Percentiles rank a stretch among this genome's conserved stretches.
phyloP scores from a whole-genome alignment of 257 asterid species.

The Handroanthus guayacan region DNA sequence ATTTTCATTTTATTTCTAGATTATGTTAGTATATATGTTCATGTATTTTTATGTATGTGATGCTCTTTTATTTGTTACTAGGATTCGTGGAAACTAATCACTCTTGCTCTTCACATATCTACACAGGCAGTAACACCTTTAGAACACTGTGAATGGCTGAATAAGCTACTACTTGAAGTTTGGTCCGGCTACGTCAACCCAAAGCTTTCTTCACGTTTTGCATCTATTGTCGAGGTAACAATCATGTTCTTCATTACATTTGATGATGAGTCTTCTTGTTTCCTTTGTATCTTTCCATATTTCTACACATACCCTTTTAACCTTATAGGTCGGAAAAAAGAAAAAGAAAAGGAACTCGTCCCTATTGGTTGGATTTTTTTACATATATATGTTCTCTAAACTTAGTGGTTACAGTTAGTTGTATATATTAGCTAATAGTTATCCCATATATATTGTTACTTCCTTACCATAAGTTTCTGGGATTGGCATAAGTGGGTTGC shows the following conservation, averaged over 20 bases:
- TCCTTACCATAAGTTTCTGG: too few species aligned
- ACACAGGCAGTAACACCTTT: slow-evolving; percentile 80
- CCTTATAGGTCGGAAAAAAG: neutral
- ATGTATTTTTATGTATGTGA: neutral
- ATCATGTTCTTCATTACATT: slow-evolving; percentile 26
- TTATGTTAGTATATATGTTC: neutral
- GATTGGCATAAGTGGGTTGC: neutral
- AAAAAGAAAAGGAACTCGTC: neutral
- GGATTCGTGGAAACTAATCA: slow-evolving; percentile 11
- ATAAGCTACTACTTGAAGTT: slow-evolving; percentile 76
- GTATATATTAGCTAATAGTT: too few species aligned
- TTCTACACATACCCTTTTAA: neutral
- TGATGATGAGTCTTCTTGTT: neutral
- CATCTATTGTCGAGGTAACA: slow-evolving; percentile 86
- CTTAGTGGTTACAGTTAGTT: neutral
- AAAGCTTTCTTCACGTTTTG: slow-evolving; percentile 84
- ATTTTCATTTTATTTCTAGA: slow-evolving; percentile 17
- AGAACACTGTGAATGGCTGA: slow-evolving; percentile 99
- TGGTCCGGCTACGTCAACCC: slow-evolving; percentile 82
- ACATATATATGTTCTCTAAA: neutral
- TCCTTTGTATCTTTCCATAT: neutral
- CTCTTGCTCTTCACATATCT: slow-evolving; percentile 28
- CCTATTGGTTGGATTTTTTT: neutral
- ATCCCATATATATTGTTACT: neutral
- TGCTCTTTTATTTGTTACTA: neutral